Percentiles rank a stretch among this genome's conserved stretches.
Conservation (phyloP, 495 filamentous ascomycete species). For the Bacidia rubella region DNA sequence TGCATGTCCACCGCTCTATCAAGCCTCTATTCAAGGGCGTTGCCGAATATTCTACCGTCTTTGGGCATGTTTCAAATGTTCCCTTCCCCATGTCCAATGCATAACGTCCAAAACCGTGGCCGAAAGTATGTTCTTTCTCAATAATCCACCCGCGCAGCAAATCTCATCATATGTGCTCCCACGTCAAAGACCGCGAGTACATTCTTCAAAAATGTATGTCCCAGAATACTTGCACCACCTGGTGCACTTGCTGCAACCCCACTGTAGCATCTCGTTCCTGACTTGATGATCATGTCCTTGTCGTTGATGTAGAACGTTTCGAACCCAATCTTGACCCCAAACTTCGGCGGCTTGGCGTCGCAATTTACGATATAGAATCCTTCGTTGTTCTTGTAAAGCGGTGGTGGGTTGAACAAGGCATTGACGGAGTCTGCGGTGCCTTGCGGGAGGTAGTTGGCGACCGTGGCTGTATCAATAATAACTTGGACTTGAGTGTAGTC, state of each 20-base stretch:
- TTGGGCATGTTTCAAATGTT: too few relatives aligned
- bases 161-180: conserved; percentile 22
- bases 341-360: conserved; percentile 36
- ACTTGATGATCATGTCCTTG: conserved; percentile 37
- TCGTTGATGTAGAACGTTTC: conserved; percentile 40
- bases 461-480: conserved; percentile 32
- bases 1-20: too few relatives aligned
- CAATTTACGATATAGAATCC: conserved; percentile 42
- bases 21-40: too few relatives aligned
- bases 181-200: conserved; percentile 36
- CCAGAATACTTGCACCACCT: conserved; percentile 39
- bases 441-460: conserved; percentile 28
- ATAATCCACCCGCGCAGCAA: conserved; percentile 19
- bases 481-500: conserved; percentile 20
- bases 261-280: conserved; percentile 32
- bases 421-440: conserved; percentile 37
- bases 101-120: neutral
- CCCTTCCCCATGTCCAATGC: neutral
- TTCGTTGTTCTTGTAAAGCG: conserved; percentile 29
- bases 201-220: conserved; percentile 50
- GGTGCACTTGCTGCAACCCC: conserved; percentile 29
- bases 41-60: too few relatives aligned
- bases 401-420: conserved; percentile 39
- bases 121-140: neutral
- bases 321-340: conserved; percentile 38